Conservation (phyloP, 2,329 filamentous ascomycete species). For the Monilinia fructigena region DNA sequence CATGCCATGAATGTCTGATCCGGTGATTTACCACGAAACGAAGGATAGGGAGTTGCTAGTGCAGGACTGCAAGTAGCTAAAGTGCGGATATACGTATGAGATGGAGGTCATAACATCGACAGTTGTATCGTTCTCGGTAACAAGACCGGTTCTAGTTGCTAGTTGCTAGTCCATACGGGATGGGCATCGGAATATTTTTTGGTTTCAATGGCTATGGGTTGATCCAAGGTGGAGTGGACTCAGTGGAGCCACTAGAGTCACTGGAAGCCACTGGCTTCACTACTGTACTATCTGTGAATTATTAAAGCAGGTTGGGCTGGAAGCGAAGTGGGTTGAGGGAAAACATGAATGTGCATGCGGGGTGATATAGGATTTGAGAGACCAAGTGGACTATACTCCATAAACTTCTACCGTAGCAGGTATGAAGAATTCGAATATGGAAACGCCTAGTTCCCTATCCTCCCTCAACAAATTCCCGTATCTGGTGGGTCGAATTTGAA, state of each 20-base stretch:
- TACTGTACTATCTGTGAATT: neutral
- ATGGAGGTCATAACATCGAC: neutral
- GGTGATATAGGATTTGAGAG: neutral
- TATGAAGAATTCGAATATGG: too few species aligned
- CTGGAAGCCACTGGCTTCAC: too few species aligned
- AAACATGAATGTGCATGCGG: conserved; percentile 2
- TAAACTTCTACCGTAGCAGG: too few species aligned
- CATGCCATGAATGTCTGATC: neutral
- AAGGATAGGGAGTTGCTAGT: neutral
- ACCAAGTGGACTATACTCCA: neutral
- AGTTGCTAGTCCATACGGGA: neutral
- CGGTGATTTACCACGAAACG: conserved; percentile 12
- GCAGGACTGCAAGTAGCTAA: too few species aligned
- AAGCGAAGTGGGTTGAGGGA: too few species aligned
- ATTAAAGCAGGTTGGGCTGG: neutral
- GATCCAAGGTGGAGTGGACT: neutral
- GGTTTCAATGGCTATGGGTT: conserved; percentile 6
- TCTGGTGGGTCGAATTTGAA: too few species aligned
- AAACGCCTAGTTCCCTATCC: neutral
- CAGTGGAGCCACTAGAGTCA: too few species aligned
- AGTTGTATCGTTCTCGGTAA: neutral
- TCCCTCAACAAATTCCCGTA: conserved; percentile 5
- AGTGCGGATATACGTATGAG: conserved; percentile 5
- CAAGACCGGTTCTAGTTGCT: neutral
- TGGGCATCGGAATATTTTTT: conserved; percentile 1